Conservation (phyloP, 202 grass and related monocot species). For the Miscanthus sacchariflorus region DNA sequence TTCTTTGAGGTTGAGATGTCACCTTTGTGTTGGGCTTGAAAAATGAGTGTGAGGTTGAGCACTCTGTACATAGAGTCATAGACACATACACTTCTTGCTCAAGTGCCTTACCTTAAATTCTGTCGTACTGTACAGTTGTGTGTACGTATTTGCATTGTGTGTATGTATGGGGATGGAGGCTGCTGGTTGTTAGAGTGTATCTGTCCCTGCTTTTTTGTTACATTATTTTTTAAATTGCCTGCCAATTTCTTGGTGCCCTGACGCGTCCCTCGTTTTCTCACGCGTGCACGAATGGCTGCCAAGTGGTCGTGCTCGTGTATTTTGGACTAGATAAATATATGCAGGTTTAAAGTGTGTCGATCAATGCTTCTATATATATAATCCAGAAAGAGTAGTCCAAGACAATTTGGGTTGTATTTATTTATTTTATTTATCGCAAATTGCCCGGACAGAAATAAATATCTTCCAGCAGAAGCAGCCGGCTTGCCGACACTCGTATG, state of each 20-base stretch:
- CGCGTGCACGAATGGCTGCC: conserved; percentile 27
- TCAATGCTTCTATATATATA: not conserved
- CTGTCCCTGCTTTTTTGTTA: conserved; percentile 44
- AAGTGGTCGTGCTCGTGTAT: conserved; percentile 28
- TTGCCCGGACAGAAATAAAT: not conserved
- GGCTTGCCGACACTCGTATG: conserved; percentile 25
- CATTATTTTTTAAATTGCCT: conserved; percentile 21
- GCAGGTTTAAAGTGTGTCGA: not conserved
- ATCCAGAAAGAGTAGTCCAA: conserved; percentile 2
- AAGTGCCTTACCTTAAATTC: conserved; percentile 51
- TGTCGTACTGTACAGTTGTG: not conserved
- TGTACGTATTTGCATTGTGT: not conserved
- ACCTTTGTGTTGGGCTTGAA: conserved; percentile 46
- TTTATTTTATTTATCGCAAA: not conserved
- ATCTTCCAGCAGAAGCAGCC: not conserved
- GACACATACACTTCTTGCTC: conserved; percentile 45
- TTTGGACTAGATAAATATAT: conserved; percentile 23
- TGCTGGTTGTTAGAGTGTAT: conserved; percentile 47
- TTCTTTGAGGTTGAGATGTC: conserved; percentile 51
- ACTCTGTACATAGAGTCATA: conserved; percentile 43
- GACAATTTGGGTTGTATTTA: not conserved
- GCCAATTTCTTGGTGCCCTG: conserved; percentile 46
- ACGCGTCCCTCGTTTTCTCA: conserved; percentile 41
- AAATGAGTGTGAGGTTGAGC: conserved; percentile 61
- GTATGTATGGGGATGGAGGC: not conserved